Evolutionary conservation across 1,284 basidiomycete species (phyloP).

Genomic region (Ceratobasidium sp.): DNA sequence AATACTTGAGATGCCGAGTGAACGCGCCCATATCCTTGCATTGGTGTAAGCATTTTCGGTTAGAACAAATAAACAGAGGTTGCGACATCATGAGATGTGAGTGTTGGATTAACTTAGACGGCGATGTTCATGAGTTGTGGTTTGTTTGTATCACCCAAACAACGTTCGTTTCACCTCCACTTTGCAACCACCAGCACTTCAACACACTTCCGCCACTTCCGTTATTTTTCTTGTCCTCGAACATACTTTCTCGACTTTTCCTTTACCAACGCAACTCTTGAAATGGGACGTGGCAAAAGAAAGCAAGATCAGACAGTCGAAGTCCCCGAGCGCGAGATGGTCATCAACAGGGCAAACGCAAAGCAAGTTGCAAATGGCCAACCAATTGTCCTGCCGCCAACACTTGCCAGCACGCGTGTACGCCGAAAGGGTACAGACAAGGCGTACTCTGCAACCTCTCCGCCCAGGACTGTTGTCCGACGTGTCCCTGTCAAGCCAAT

Average conservation of each 20-base stretch:
- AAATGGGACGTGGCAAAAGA: background rate
- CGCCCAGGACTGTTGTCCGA: background rate
- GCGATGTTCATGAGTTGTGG: background rate
- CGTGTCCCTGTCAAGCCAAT: background rate
- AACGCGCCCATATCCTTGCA: background rate
- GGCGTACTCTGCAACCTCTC: background rate
- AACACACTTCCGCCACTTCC: no score
- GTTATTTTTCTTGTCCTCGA: background rate
- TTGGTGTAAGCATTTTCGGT: background rate
- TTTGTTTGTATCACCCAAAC: background rate
- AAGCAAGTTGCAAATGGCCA: background rate
- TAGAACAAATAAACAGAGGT: slow-evolving; percentile 2
- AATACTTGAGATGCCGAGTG: background rate
- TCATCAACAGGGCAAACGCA: background rate
- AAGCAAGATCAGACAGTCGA: background rate
- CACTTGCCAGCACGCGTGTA: background rate
- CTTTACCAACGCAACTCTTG: background rate
- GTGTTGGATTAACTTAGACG: background rate
- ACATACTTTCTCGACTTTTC: background rate
- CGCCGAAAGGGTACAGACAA: background rate
- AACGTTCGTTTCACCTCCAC: background rate
- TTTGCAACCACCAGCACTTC: background rate
- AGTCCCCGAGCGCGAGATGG: background rate
- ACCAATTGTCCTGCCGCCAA: background rate
- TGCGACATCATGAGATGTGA: background rate